phyloP scores from a whole-genome alignment of 2,329 filamentous ascomycete genomes.

The Cadophora malorum region DNA sequence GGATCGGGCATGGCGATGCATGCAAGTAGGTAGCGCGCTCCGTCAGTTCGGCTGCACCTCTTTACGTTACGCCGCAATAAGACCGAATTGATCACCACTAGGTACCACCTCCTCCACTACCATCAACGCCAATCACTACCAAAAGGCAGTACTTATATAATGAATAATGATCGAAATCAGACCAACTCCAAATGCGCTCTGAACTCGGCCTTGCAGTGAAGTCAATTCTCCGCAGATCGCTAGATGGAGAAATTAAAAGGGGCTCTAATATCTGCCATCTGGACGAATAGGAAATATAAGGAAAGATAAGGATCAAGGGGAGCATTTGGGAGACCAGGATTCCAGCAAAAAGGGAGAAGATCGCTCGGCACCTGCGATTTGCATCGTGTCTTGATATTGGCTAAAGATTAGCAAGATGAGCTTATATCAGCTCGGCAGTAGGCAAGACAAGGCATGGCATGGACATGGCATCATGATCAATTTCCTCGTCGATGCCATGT shows the following conservation, averaged over 20 bases:
- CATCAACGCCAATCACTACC: too few relatives aligned
- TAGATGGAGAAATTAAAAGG: neutral
- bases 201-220: slow-evolving; percentile 9
- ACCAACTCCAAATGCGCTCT: neutral
- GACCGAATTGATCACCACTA: slow-evolving; percentile 18
- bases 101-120: too few relatives aligned
- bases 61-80: slow-evolving; percentile 8
- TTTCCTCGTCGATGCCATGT: neutral
- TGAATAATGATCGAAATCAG: neutral
- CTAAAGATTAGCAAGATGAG: slow-evolving; percentile 10
- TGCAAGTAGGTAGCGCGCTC: neutral
- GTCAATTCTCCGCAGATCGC: slow-evolving; percentile 6
- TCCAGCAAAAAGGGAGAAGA: slow-evolving; percentile 1
- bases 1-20: neutral
- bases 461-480: neutral
- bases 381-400: slow-evolving; percentile 16
- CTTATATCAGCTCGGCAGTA: slow-evolving; percentile 15
- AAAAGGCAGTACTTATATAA: too few relatives aligned
- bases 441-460: neutral
- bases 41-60: slow-evolving; percentile 9
- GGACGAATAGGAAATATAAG: neutral
- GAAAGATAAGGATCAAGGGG: neutral
- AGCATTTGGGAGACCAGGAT: neutral
- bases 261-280: neutral
- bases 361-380: slow-evolving; percentile 11